Percentiles rank a stretch among this genome's conserved stretches.
These are phyloP conservation scores for Myxozyma kluyveri DNA, from an alignment of 805 yeast species.

Conservation along the genomic window DNA sequence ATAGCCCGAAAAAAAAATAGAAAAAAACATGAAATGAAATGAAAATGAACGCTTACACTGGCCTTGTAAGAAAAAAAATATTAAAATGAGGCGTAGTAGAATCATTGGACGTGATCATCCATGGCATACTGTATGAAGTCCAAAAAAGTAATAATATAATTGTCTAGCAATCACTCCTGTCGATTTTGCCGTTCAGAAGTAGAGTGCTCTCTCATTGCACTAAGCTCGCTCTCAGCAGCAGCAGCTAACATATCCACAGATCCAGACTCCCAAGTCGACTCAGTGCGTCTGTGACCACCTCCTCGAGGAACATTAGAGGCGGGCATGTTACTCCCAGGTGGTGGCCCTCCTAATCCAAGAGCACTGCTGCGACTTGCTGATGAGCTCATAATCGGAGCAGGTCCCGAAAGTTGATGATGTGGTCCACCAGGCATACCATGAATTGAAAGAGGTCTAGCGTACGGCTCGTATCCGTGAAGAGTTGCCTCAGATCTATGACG, in stretches of 20 bases:
- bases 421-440: neutral
- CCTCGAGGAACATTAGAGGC: conserved; percentile 9
- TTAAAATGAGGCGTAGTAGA: too few species aligned
- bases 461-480: conserved; percentile 29
- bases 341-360: neutral
- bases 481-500: conserved; percentile 31
- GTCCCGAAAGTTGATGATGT: conserved; percentile 10
- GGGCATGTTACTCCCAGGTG: neutral
- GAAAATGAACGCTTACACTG: too few species aligned
- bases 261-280: conserved; percentile 23
- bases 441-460: conserved; percentile 19
- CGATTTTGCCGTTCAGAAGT: too few species aligned
- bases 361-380: neutral
- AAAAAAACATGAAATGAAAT: too few species aligned
- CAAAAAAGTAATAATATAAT: too few species aligned
- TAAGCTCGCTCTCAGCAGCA: conserved; percentile 27
- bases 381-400: conserved; percentile 13
- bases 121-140: too few species aligned
- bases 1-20: too few species aligned
- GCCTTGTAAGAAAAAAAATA: too few species aligned
- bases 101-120: too few species aligned
- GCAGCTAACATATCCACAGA: conserved; percentile 28
- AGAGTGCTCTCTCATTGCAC: too few species aligned
- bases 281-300: conserved; percentile 11
- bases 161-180: too few species aligned